These are phyloP conservation scores for Lactarius psammicola DNA, from an alignment of 768 basidiomycete species.

Conservation along the genomic window DNA sequence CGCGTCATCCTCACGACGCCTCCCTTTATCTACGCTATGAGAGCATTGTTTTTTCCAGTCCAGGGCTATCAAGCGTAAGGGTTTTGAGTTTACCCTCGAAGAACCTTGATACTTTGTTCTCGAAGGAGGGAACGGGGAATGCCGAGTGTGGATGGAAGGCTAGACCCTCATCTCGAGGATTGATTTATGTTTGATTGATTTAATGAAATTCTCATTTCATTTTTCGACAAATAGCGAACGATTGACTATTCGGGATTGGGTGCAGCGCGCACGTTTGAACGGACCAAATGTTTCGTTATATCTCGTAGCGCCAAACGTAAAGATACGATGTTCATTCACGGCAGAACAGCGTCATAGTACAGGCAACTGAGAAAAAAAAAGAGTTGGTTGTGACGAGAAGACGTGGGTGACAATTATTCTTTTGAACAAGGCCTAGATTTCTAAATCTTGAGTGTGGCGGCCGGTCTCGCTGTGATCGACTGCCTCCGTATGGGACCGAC, in stretches of 20 bases:
- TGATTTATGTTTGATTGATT: not conserved
- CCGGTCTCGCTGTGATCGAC: constrained; percentile 1
- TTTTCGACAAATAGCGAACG: too few relatives aligned
- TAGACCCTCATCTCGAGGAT: not conserved
- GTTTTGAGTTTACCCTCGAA: not conserved
- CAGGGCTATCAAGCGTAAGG: not conserved
- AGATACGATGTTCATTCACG: not conserved
- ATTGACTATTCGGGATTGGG: not conserved
- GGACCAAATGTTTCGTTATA: not conserved
- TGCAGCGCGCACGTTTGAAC: not conserved
- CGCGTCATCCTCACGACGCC: not conserved
- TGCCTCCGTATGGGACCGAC: constrained; percentile 9
- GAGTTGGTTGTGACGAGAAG: not conserved
- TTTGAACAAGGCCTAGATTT: constrained; percentile 1
- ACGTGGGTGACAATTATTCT: too few relatives aligned
- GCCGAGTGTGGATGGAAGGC: not conserved
- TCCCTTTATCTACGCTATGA: not conserved
- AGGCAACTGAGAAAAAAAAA: constrained; percentile 7
- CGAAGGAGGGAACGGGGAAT: not conserved
- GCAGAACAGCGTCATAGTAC: not conserved
- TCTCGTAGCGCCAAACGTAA: constrained; percentile 3
- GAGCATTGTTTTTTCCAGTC: not conserved
- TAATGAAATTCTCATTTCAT: not conserved
- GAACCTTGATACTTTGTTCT: not conserved
- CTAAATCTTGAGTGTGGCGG: not conserved